Base-by-base conservation (phyloP, 73 alveolate species). In the Symbiodinium pilosum region DNA sequence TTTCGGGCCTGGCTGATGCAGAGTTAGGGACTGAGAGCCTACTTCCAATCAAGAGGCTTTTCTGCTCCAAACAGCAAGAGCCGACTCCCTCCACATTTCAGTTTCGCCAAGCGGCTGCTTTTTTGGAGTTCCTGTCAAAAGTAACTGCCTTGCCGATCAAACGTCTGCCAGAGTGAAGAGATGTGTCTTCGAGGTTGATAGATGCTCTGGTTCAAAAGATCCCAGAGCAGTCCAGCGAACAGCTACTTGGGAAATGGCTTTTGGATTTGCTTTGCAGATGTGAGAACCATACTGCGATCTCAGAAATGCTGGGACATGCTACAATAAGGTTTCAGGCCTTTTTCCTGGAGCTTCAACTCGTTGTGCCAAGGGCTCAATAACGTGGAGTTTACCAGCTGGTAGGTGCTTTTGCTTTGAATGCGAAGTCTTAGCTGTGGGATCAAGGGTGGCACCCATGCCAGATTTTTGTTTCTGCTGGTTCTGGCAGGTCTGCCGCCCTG, bases 181-280 rank as follows among this genome's bases (percentile, higher is more conserved):
- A 32, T 5, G 59, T 81, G 52, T 21, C 7, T 36, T 36, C 52
- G 42, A 86, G 94, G 94, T 43, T 51, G 28, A 81, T 87, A 39
- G 94, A 87, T 26, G 94, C 94, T 20, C 40, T 87, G 85, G 84
- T 87, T 11, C 85, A 20, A 7, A 87, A 87, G 85, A 87, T 87
- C 28, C 94, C 94, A 38, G 94, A 87, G 36, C 94, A 87, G 32
- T 52, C 85, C 64, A 54, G 94, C 43, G 94, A 87, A 18, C 85
- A 87, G 94, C 32, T 59, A n/a, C 42, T 64, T 64, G 77, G 77
- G 47, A 6, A 47, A 14, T 59, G 77, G 34, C 69, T 20, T 52
- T 20, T 52, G 69, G 69, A 12, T 52, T 20, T 14, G 38, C 77
- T 26, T 4, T 14, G 77, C 77, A 14, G 21, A 34, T 59, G 38